Percentiles rank a stretch among this genome's conserved stretches.
Evolutionary conservation across 495 filamentous ascomycete species (phyloP).

Genomic region (Penicillium lagena): DNA sequence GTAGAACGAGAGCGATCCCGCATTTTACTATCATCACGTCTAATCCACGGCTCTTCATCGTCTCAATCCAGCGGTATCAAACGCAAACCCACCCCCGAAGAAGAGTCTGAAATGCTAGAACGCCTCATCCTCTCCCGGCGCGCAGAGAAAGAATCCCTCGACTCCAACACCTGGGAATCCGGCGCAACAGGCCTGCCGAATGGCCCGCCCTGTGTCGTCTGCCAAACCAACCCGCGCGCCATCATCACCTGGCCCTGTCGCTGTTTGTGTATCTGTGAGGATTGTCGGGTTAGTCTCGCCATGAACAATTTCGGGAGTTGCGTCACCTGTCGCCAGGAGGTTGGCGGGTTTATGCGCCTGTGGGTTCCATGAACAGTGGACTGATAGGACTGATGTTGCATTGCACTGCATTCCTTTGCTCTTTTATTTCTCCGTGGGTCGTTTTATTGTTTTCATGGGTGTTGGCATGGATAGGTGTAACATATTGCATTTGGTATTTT

Average conservation of each 20-base stretch:
- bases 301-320: conserved; percentile 97
- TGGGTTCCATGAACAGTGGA: conserved; percentile 65
- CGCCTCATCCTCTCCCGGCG: conserved; percentile 66
- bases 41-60: conserved; percentile 10
- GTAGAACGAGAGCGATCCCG: conserved; percentile 58
- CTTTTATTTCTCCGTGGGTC: too few relatives aligned
- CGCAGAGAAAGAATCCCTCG: conserved; percentile 19
- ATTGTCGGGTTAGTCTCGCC: conserved; percentile 86
- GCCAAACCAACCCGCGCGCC: conserved; percentile 77
- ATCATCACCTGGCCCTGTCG: conserved; percentile 96
- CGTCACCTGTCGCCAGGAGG: conserved; percentile 83
- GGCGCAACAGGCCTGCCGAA: conserved; percentile 64
- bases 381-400: too few relatives aligned
- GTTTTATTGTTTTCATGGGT: too few relatives aligned
- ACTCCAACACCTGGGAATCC: conserved; percentile 48
- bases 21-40: conserved; percentile 49
- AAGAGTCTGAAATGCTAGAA: conserved; percentile 77
- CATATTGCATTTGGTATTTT: too few relatives aligned
- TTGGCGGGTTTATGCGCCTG: conserved; percentile 79
- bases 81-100: conserved; percentile 50
- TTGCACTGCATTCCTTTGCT: too few relatives aligned
- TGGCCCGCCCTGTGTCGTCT: conserved; percentile 89
- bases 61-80: conserved; percentile 16
- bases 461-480: too few relatives aligned
- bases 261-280: conserved; percentile 89